Conservation (phyloP, 306 rosid genomes). For the Trifolium pratense region DNA sequence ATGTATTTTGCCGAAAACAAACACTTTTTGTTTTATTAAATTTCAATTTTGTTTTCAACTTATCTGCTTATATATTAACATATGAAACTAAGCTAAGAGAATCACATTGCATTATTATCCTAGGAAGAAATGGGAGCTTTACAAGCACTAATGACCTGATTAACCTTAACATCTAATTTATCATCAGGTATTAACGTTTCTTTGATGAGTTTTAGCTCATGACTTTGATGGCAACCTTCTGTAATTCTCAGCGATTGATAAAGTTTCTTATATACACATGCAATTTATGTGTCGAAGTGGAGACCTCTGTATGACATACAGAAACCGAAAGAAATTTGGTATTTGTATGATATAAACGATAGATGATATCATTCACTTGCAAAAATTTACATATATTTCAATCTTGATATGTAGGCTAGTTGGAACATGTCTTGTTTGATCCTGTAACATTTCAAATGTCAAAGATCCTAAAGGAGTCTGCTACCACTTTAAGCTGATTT, state of each 20-base stretch:
- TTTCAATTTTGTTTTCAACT: conserved; percentile 25
- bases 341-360: neutral
- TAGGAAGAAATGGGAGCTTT: neutral
- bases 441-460: conserved; percentile 58
- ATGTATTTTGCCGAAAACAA: conserved; percentile 11
- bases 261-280: neutral
- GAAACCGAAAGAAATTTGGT: neutral
- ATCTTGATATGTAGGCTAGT: conserved; percentile 16
- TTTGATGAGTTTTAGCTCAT: neutral
- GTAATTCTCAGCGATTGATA: neutral
- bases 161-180: neutral
- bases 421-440: conserved; percentile 2
- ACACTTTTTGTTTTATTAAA: conserved; percentile 7
- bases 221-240: neutral
- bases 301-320: neutral
- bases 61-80: neutral
- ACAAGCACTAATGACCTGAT: neutral
- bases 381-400: conserved; percentile 28
- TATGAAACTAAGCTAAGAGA: neutral
- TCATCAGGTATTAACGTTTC: neutral
- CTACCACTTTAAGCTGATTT: conserved; percentile 82
- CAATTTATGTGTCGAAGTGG: neutral
- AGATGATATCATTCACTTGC: conserved; percentile 2
- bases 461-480: conserved; percentile 84
- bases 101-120: neutral